phyloP scores from a whole-genome alignment of 2,329 filamentous ascomycete species.

The Cladosporium sp. region DNA sequence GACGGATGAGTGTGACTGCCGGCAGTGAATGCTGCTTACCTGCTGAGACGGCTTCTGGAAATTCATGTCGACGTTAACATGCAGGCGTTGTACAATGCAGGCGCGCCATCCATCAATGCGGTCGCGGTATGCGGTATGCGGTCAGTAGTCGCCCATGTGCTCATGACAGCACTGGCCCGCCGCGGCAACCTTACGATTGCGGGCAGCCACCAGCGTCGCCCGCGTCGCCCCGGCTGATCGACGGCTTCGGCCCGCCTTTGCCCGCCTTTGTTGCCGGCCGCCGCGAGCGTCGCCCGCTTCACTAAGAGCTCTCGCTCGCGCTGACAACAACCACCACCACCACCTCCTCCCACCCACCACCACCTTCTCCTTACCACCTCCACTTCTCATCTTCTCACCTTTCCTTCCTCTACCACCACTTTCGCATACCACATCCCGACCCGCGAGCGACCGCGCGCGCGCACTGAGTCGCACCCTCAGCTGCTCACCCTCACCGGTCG shows the following conservation, averaged over 20 bases:
- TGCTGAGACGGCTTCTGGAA: slow-evolving; percentile 39
- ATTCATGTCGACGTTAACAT: slow-evolving; percentile 30
- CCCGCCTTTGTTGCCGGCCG: too few relatives aligned
- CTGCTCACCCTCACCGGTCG: not conserved
- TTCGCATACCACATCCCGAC: not conserved
- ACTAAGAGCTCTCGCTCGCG: too few relatives aligned
- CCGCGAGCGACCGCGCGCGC: not conserved
- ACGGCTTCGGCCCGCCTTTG: too few relatives aligned
- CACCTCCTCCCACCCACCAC: not conserved
- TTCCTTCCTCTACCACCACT: not conserved
- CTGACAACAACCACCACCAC: too few relatives aligned
- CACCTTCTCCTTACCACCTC: not conserved
- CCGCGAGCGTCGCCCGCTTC: too few relatives aligned
- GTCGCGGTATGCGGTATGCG: not conserved
- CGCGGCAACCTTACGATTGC: too few relatives aligned
- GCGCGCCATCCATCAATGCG: too few relatives aligned
- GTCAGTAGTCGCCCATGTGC: not conserved
- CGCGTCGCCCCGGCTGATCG: too few relatives aligned
- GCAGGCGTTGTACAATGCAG: not conserved
- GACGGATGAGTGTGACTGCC: slow-evolving; percentile 12
- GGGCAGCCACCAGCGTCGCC: too few relatives aligned
- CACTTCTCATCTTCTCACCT: too few relatives aligned
- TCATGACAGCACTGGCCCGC: not conserved
- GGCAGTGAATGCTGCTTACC: slow-evolving; percentile 26
- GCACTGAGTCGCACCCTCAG: not conserved